Evolutionary conservation across 2,329 filamentous ascomycete species (phyloP).

Genomic region (Apiospora sp.): DNA sequence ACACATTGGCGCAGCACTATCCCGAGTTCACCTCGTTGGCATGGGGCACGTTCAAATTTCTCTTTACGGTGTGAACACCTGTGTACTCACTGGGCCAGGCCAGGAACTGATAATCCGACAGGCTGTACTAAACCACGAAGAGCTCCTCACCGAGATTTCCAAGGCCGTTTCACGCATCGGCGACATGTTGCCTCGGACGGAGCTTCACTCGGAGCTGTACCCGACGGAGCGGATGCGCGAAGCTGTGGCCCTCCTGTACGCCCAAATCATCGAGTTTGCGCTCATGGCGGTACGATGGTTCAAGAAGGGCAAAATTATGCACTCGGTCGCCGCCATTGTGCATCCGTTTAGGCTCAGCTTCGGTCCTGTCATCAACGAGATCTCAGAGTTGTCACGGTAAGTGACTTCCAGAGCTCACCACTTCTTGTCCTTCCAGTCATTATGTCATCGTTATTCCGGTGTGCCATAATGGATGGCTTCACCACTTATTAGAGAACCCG

Average conservation of each 20-base stretch:
- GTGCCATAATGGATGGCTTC: too few species aligned
- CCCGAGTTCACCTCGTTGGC: slow-evolving; percentile 22
- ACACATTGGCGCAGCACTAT: slow-evolving; percentile 26
- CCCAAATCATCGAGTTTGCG: slow-evolving; percentile 36
- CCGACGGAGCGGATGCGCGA: slow-evolving; percentile 31
- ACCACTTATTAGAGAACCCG: too few species aligned
- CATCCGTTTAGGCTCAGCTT: slow-evolving; percentile 34
- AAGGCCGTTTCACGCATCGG: slow-evolving; percentile 32
- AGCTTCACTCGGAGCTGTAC: slow-evolving; percentile 31
- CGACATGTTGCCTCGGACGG: slow-evolving; percentile 30
- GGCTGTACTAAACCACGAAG: slow-evolving; percentile 33
- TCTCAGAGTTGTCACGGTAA: slow-evolving; percentile 27
- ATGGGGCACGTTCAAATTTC: slow-evolving; percentile 26
- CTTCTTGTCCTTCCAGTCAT: too few species aligned
- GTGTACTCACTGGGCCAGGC: too few species aligned
- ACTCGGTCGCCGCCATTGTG: slow-evolving; percentile 29
- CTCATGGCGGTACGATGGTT: slow-evolving; percentile 34
- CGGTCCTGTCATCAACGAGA: slow-evolving; percentile 30
- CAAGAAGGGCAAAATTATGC: slow-evolving; percentile 29
- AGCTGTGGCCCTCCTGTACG: slow-evolving; percentile 32
- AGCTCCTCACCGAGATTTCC: slow-evolving; percentile 28
- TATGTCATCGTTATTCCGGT: too few species aligned
- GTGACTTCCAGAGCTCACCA: too few species aligned
- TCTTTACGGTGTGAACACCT: slow-evolving; percentile 15
- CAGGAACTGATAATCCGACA: not conserved